phyloP scores from a whole-genome alignment of 495 filamentous ascomycete species.

The Sabuloglossum arenarium region DNA sequence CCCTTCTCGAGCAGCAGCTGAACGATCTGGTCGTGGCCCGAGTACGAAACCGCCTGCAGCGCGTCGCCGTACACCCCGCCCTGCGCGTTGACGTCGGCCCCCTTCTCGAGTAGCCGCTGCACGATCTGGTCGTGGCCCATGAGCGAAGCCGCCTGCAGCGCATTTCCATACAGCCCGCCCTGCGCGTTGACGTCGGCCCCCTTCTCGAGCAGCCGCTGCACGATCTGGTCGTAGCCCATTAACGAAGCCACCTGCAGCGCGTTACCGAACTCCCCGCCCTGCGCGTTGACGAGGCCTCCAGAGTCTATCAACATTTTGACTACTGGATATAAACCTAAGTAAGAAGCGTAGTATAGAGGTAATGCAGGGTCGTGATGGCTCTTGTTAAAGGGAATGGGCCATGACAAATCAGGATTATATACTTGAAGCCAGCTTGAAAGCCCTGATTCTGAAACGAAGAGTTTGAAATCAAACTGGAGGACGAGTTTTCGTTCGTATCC shows the following conservation, averaged over 20 bases:
- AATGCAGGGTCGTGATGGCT: not conserved
- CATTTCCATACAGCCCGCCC: constrained; percentile 10
- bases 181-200: constrained; percentile 7
- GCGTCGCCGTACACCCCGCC: not conserved
- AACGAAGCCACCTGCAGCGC: constrained; percentile 1
- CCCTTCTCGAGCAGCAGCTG: not conserved
- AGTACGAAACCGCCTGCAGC: not conserved
- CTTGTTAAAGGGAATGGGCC: not conserved
- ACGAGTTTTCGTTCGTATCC: not conserved
- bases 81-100: constrained; percentile 2
- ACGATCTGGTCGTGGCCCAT: not conserved
- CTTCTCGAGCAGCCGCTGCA: not conserved
- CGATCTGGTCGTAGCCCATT: not conserved
- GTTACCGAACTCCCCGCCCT: not conserved
- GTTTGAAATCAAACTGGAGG: not conserved
- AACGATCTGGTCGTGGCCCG: not conserved
- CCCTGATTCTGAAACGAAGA: not conserved
- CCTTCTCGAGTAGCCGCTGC: not conserved
- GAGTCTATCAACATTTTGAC: constrained; percentile 8
- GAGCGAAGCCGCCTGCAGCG: constrained; percentile 11
- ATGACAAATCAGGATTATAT: constrained; percentile 3
- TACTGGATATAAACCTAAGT: constrained; percentile 3
- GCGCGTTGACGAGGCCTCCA: constrained; percentile 11
- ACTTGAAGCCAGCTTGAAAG: constrained; percentile 5
- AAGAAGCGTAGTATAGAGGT: constrained; percentile 10